Evolutionary conservation across 805 yeast genomes (phyloP), one percentile per base, ranked within the genome.

Genomic region (Suhomyces kilbournensis): DNA sequence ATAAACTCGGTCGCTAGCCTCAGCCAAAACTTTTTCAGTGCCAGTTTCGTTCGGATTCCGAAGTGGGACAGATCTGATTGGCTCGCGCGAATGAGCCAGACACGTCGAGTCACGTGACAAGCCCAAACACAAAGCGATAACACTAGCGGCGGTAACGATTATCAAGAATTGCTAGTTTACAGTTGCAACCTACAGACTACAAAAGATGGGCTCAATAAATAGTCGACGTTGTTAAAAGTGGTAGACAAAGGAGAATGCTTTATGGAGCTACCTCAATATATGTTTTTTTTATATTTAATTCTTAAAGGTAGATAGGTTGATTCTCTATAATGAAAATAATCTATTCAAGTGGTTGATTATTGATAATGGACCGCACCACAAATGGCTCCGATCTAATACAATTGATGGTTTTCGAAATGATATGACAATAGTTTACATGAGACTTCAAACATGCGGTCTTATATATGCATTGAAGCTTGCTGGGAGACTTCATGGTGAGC

Each of bases 61-160:
- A 48, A 15, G 50, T 35, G 28, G 50, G 50, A 19, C 39, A n/a
- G 25, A 40, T 48, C 14, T 48, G 44, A 48, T 48, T 48, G 50
- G 50, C 20, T 19, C 32, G 43, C 26, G 32, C 22, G 32, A 34
- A 35, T 23, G 48, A 15, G 34, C 40, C 2, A 17, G 32, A 28
- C 48, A 46, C 48, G 26, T 23, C 8, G n/a, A 23, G 3, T 15
- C 46, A 26, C 46, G 46, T 25, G 46, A 42, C 12, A 5, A 15
- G 19, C 6, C 12, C n/a, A 5, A 12, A 28, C 3, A n/a, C 12
- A 12, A 3, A 12, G 32, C 7, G 32, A 8, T 28, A 12, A 12
- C 5, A 28, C 32, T 28, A 12, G 32, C 12, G 32, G 32, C 12
- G 32, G n/a, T 28, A 10, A 28, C 30, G 30, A 28, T 28, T 28